A percentile compares a stretch with the other conserved stretches of the same genome.
phyloP scores from a whole-genome alignment of 179 eudicot genomes.

The Corrigiola litoralis region DNA sequence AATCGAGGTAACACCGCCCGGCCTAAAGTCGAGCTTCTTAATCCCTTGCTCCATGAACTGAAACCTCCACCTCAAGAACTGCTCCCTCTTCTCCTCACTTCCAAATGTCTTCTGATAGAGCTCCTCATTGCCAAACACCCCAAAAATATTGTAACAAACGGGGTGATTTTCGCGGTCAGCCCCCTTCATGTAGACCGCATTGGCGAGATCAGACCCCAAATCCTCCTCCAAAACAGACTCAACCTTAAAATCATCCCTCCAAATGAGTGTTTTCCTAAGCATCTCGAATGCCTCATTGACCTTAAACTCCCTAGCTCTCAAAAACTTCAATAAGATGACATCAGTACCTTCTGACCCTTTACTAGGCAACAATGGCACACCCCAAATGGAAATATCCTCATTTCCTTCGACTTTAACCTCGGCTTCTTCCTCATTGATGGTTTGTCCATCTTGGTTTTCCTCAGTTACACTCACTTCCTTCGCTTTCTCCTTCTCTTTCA shows the following conservation, averaged over 20 bases:
- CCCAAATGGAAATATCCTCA: constrained; percentile 48
- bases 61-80: constrained; percentile 64
- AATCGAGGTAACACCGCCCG: constrained; percentile 49
- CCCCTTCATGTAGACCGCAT: constrained; percentile 47
- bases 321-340: constrained; percentile 53
- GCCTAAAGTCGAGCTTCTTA: constrained; percentile 50
- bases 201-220: constrained; percentile 40
- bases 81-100: constrained; percentile 45
- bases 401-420: constrained; percentile 5
- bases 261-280: constrained; percentile 52
- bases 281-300: constrained; percentile 53
- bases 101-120: constrained; percentile 49
- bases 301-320: constrained; percentile 66
- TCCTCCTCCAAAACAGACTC: constrained; percentile 47
- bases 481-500: constrained; percentile 8
- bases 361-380: constrained; percentile 52
- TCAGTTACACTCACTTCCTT: background rate
- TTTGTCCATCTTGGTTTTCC: constrained; percentile 1
- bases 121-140: constrained; percentile 51
- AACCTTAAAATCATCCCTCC: constrained; percentile 53
- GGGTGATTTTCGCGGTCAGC: constrained; percentile 55
- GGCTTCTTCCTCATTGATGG: constrained; percentile 1
- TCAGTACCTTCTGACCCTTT: constrained; percentile 42
- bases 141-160: constrained; percentile 67
- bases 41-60: constrained; percentile 61